Evolutionary conservation across 805 yeast genomes (phyloP).

Genomic region (Myxozyma neotropica): DNA sequence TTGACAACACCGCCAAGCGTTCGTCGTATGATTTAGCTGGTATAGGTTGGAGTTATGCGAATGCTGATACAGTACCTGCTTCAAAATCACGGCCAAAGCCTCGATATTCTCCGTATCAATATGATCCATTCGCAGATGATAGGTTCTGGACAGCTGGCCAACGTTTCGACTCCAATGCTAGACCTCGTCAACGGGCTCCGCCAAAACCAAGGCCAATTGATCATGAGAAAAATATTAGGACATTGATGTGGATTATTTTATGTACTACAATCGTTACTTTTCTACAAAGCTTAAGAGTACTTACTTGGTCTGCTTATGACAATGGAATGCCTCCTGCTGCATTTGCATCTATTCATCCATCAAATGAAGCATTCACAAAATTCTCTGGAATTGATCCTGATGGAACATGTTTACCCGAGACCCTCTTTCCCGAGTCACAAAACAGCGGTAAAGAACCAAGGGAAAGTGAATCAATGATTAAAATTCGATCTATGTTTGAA

Average conservation of each 20-base stretch:
- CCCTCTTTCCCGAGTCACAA: background rate
- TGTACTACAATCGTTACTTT: slow-evolving; percentile 14
- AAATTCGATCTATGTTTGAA: background rate
- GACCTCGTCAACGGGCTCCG: slow-evolving; percentile 4
- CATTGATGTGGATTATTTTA: slow-evolving; percentile 26
- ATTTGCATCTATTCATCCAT: background rate
- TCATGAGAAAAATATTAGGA: slow-evolving; percentile 26
- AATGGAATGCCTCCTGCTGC: slow-evolving; percentile 10
- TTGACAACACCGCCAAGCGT: slow-evolving; percentile 51
- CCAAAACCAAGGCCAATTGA: slow-evolving; percentile 21
- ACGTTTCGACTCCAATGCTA: background rate
- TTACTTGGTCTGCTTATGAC: slow-evolving; percentile 26
- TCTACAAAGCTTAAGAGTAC: slow-evolving; percentile 22
- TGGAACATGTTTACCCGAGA: slow-evolving; percentile 15
- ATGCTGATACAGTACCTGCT: slow-evolving; percentile 13
- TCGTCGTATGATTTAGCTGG: slow-evolving; percentile 52
- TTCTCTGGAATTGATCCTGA: slow-evolving; percentile 16
- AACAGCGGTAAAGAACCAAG: background rate
- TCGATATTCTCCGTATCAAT: slow-evolving; percentile 8
- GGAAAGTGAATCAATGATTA: background rate
- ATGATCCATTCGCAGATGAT: slow-evolving; percentile 19
- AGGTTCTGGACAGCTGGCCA: slow-evolving; percentile 28
- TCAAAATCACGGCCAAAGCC: background rate
- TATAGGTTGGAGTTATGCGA: slow-evolving; percentile 35
- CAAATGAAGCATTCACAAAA: slow-evolving; percentile 4